A percentile compares a stretch with the other conserved stretches of the same genome.
phyloP scores from a whole-genome alignment of 2,329 filamentous ascomycete genomes.

The Graphilbum fragrans region DNA sequence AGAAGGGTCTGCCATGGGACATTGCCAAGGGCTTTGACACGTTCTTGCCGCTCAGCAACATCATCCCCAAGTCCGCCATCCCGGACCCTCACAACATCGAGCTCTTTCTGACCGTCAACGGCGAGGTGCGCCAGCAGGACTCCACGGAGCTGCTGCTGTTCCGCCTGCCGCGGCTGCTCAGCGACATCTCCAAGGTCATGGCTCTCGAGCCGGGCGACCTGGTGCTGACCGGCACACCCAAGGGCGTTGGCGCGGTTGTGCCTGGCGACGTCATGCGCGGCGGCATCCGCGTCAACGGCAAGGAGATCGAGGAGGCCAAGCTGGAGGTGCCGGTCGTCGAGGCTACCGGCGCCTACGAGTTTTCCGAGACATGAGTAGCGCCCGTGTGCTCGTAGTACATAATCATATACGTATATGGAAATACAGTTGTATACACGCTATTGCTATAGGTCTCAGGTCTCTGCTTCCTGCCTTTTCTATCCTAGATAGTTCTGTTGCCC shows the following conservation, averaged over 20 bases:
- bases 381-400: background rate
- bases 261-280: constrained; percentile 81
- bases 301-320: constrained; percentile 72
- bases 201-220: constrained; percentile 85
- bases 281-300: constrained; percentile 66
- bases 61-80: constrained; percentile 70
- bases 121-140: constrained; percentile 65
- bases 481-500: no score
- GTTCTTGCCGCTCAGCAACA: constrained; percentile 75
- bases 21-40: constrained; percentile 98
- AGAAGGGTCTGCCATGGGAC: constrained; percentile 89
- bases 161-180: constrained; percentile 73
- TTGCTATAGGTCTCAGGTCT: no score
- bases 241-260: constrained; percentile 79
- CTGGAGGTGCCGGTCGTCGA: constrained; percentile 79
- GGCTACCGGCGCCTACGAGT: constrained; percentile 64
- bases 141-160: constrained; percentile 93
- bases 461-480: background rate
- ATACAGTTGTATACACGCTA: background rate
- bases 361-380: constrained; percentile 50
- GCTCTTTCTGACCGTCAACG: constrained; percentile 77
- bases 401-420: constrained; percentile 3
- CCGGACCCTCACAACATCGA: constrained; percentile 81
- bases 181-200: constrained; percentile 92
- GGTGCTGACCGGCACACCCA: constrained; percentile 91